These are phyloP conservation scores for Cyberlindnera maritima DNA, from an alignment of 805 yeast species.

Conservation along the genomic window DNA sequence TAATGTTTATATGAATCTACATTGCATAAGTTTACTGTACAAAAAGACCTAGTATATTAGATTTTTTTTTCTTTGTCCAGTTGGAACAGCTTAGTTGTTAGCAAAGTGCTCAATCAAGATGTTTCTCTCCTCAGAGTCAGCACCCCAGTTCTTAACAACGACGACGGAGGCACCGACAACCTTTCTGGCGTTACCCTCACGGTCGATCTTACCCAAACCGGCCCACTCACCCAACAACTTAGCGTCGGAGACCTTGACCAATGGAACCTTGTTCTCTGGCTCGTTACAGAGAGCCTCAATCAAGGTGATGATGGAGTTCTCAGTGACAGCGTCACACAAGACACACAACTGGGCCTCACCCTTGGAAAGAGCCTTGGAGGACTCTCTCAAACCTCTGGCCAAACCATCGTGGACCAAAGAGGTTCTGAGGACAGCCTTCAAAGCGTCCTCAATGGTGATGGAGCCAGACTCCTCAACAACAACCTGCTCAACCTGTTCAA, in stretches of 20 bases:
- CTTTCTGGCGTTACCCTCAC: slow-evolving; percentile 99
- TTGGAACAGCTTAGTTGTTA: slow-evolving; percentile 69
- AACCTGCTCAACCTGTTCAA: slow-evolving; percentile 79
- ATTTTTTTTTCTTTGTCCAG: neutral
- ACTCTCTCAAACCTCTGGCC: slow-evolving; percentile 99
- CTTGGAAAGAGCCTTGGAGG: slow-evolving; percentile 96
- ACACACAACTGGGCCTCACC: slow-evolving; percentile 98
- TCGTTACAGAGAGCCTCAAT: slow-evolving; percentile 99
- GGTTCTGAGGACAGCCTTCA: slow-evolving; percentile 96
- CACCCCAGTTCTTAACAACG: slow-evolving; percentile 99
- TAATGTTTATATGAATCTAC: no score
- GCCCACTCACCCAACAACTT: slow-evolving; percentile 99
- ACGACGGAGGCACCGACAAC: slow-evolving; percentile 99
- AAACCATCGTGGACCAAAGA: slow-evolving; percentile 98
- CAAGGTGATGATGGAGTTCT: slow-evolving; percentile 92
- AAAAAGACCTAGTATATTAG: slow-evolving; percentile 2
- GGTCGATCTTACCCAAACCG: slow-evolving; percentile 98
- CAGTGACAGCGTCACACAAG: slow-evolving; percentile 97
- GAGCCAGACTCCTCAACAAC: slow-evolving; percentile 84
- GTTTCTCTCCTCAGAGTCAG: slow-evolving; percentile 95
- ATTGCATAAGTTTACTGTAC: neutral
- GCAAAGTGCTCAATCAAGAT: slow-evolving; percentile 95
- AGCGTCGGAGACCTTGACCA: slow-evolving; percentile 99
- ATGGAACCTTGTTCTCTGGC: slow-evolving; percentile 93
- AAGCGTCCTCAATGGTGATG: slow-evolving; percentile 96